Evolutionary conservation across 306 rosid species (phyloP).

Genomic region (Styphnolobium japonicum): DNA sequence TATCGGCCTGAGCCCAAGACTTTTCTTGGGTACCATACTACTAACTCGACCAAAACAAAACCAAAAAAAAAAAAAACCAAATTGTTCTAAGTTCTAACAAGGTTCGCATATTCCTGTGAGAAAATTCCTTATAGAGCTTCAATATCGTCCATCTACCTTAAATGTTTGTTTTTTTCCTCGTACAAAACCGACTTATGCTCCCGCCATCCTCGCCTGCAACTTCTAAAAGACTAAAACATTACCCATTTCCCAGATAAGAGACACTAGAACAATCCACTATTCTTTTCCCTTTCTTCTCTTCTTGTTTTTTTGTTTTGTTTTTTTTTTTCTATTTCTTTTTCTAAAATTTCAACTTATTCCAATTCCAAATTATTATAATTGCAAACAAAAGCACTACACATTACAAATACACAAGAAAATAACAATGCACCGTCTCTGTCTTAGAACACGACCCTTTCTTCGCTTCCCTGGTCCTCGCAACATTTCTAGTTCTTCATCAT

Average conservation of each 20-base stretch:
- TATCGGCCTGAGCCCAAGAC: too few species aligned
- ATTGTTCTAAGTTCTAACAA: too few species aligned
- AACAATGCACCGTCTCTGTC: slow-evolving; percentile 58
- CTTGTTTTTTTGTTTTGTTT: not conserved
- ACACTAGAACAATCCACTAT: not conserved
- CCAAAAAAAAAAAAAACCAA: too few species aligned
- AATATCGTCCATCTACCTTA: not conserved
- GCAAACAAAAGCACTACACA: too few species aligned
- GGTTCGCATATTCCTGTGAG: slow-evolving; percentile 23
- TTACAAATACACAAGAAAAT: not conserved
- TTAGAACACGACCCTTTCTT: slow-evolving; percentile 42
- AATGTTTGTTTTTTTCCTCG: too few species aligned
- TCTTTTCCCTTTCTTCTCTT: not conserved
- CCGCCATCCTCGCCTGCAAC: slow-evolving; percentile 39
- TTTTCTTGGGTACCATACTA: too few species aligned
- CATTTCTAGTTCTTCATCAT: slow-evolving; percentile 24
- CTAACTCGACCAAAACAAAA: too few species aligned
- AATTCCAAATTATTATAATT: too few species aligned
- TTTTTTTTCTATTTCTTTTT: not conserved
- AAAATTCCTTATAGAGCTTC: not conserved
- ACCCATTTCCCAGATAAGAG: not conserved
- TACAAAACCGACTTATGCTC: slow-evolving; percentile 22
- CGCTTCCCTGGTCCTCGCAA: slow-evolving; percentile 41
- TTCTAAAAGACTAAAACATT: not conserved
- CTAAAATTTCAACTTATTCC: too few species aligned